phyloP scores from a whole-genome alignment of 73 alveolate genomes.

The Halteria grandinella region DNA sequence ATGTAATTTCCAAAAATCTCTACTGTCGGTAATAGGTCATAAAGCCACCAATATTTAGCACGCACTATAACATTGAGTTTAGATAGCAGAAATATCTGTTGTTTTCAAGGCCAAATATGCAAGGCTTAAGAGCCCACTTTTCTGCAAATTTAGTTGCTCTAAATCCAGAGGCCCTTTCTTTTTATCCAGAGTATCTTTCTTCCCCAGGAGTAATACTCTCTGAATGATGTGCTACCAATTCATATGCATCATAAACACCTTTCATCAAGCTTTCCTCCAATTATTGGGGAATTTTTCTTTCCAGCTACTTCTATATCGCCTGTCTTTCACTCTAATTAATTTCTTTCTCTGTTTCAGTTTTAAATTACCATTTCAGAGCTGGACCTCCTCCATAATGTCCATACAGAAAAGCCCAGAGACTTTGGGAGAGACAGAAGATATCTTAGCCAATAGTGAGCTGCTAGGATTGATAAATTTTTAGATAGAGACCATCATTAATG shows the following conservation, averaged over 20 bases:
- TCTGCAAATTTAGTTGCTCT: not conserved
- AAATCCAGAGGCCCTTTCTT: not conserved
- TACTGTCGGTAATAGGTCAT: slow-evolving; percentile 5
- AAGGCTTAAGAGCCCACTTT: not conserved
- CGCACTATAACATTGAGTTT: slow-evolving; percentile 44
- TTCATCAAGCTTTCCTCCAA: not conserved
- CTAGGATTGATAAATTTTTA: not conserved
- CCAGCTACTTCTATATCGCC: not conserved
- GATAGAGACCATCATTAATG: slow-evolving; percentile 25
- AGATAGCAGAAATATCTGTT: slow-evolving; percentile 41
- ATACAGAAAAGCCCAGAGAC: slow-evolving; percentile 8
- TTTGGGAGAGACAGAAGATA: slow-evolving; percentile 10
- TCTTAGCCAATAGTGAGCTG: slow-evolving; percentile 17
- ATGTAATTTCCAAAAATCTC: not conserved
- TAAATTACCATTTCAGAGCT: slow-evolving; percentile 27
- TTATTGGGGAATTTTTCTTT: not conserved
- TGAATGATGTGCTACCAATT: not conserved
- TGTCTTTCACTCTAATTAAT: not conserved
- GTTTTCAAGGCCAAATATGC: slow-evolving; percentile 54
- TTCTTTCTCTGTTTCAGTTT: not conserved
- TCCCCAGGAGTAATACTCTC: not conserved
- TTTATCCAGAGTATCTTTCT: not conserved
- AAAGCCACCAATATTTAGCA: not conserved
- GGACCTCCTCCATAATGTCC: slow-evolving; percentile 56
- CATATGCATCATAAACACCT: not conserved